A percentile compares a stretch with the other conserved stretches of the same genome.
Evolutionary conservation across 148 eudicot genomes (phyloP).

Genomic region (Polygonum aviculare): DNA sequence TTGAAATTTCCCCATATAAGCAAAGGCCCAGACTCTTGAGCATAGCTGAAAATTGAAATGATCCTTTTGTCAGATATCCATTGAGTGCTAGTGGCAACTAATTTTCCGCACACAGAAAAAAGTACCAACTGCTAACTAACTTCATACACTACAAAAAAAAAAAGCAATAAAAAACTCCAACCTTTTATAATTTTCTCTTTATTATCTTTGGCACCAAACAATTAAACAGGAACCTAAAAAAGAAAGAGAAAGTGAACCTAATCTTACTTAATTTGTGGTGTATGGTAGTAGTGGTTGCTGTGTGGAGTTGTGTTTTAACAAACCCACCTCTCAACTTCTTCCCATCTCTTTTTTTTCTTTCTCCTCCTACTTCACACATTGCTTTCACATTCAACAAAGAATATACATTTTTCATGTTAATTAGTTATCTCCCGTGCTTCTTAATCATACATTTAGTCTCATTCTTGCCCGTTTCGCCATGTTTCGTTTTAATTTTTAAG

Average conservation of each 20-base stretch:
- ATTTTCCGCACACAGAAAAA: slow-evolving; percentile 6
- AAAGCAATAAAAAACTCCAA: background rate
- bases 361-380: background rate
- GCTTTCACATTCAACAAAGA: slow-evolving; percentile 8
- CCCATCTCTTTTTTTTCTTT: background rate
- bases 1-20: background rate
- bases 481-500: too few species aligned
- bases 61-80: background rate
- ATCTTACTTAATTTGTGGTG: background rate
- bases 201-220: slow-evolving; percentile 1
- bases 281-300: background rate
- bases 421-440: too few species aligned
- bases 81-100: background rate
- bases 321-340: slow-evolving; percentile 4
- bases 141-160: background rate
- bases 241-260: slow-evolving; percentile 13
- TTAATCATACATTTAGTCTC: too few species aligned
- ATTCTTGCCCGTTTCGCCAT: too few species aligned
- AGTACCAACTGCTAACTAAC: slow-evolving; percentile 7
- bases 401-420: background rate
- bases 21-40: background rate
- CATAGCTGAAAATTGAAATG: background rate
- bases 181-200: background rate
- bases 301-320: slow-evolving; percentile 8
- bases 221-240: background rate